These are phyloP conservation scores for Pseudopyricularia javanii DNA, from an alignment of 2,329 filamentous ascomycete species.

Conservation along the genomic window DNA sequence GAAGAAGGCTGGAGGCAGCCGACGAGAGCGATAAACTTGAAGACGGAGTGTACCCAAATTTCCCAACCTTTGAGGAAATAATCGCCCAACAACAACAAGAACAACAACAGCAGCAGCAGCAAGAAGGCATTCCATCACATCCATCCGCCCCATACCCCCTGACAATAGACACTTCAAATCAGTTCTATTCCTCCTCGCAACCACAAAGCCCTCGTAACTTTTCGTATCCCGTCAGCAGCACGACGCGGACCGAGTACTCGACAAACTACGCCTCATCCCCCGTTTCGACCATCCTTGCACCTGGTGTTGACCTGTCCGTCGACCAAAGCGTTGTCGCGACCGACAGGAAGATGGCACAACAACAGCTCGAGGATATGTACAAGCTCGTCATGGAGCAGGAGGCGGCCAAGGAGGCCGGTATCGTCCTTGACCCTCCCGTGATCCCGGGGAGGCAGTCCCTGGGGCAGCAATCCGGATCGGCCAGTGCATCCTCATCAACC, in stretches of 20 bases:
- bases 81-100: not conserved
- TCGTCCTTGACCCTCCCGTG: conserved; percentile 31
- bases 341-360: conserved; percentile 63
- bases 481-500: conserved; percentile 15
- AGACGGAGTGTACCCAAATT: conserved; percentile 6
- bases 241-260: conserved; percentile 11
- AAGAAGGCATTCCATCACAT: not conserved
- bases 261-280: conserved; percentile 33
- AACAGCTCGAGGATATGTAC: conserved; percentile 83
- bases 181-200: not conserved
- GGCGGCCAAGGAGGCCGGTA: conserved; percentile 46
- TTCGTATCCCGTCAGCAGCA: conserved; percentile 35
- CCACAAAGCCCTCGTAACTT: conserved; percentile 31
- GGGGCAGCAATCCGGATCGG: conserved; percentile 8
- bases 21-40: conserved; percentile 32
- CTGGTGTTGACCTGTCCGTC: conserved; percentile 57
- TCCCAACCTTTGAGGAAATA: conserved; percentile 6
- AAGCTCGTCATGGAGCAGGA: conserved; percentile 88
- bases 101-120: not conserved
- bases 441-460: conserved; percentile 13
- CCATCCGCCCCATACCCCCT: not conserved
- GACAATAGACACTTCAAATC: not conserved
- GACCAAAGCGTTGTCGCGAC: conserved; percentile 65
- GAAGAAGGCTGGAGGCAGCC: conserved; percentile 36
- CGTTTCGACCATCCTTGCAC: conserved; percentile 31